Evolutionary conservation across 495 filamentous ascomycete species (phyloP).

Genomic region (Endocarpon pusillum): DNA sequence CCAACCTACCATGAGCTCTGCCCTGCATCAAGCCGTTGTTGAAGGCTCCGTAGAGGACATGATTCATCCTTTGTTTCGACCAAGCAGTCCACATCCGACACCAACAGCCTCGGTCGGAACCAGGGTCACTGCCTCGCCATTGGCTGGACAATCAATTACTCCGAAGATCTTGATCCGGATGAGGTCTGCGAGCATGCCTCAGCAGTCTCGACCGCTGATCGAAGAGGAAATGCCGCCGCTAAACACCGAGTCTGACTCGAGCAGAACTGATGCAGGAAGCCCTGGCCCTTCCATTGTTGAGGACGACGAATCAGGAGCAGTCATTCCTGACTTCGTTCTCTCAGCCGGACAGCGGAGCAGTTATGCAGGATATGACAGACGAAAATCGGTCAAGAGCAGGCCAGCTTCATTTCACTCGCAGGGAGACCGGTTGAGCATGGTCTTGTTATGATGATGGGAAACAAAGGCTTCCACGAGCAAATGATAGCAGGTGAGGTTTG

Average conservation of each 20-base stretch:
- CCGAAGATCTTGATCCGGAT: constrained; percentile 43
- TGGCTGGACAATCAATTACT: constrained; percentile 48
- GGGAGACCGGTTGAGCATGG: too few relatives aligned
- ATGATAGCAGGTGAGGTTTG: too few relatives aligned
- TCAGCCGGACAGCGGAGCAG: constrained; percentile 14
- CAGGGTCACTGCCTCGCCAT: constrained; percentile 50
- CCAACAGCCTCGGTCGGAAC: constrained; percentile 52
- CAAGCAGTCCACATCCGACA: constrained; percentile 52
- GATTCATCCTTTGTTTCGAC: constrained; percentile 75
- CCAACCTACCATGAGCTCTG: neutral
- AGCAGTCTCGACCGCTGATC: constrained; percentile 14
- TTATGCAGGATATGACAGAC: constrained; percentile 15
- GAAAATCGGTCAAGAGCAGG: constrained; percentile 1
- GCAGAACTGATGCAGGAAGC: neutral
- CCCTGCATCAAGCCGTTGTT: too few relatives aligned
- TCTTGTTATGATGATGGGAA: too few relatives aligned
- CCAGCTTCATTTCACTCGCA: too few relatives aligned
- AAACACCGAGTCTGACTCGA: constrained; percentile 3
- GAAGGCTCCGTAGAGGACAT: constrained; percentile 52
- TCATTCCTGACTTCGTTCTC: constrained; percentile 9
- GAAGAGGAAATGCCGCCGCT: constrained; percentile 5
- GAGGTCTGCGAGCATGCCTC: constrained; percentile 46
- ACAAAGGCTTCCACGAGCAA: too few relatives aligned
- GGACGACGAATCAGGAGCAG: neutral
- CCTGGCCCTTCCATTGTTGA: neutral